Percentiles rank a stretch among this genome's conserved stretches.
Evolutionary conservation across 805 yeast species (phyloP).

Genomic region (Myxozyma lipomycoides): DNA sequence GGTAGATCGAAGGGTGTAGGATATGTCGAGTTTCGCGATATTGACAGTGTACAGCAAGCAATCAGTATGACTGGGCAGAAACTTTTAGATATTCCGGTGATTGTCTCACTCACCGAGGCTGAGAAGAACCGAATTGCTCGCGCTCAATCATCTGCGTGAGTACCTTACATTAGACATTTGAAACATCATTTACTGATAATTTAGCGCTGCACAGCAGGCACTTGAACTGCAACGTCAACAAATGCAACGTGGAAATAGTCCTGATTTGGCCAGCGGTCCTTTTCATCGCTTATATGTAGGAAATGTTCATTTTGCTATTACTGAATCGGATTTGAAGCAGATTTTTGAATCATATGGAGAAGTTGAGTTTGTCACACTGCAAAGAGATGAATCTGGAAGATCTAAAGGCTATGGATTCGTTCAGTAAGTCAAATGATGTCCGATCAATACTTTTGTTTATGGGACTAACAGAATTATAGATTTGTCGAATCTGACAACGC

Average conservation of each 20-base stretch:
- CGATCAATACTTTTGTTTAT: no score
- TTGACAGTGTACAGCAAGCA: conserved; percentile 35
- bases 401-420: conserved; percentile 87
- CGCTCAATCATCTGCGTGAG: conserved; percentile 28
- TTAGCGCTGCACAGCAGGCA: conserved; percentile 26
- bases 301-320: conserved; percentile 37
- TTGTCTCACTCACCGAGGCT: conserved; percentile 37
- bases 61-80: conserved; percentile 36
- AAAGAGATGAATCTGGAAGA: conserved; percentile 77
- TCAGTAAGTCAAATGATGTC: conserved; percentile 42
- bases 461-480: no score
- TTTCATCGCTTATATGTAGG: conserved; percentile 35
- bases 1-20: conserved; percentile 39
- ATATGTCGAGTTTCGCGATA: conserved; percentile 36
- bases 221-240: conserved; percentile 24
- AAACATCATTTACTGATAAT: background rate
- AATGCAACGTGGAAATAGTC: conserved; percentile 5
- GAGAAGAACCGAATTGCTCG: conserved; percentile 35
- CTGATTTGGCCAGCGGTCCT: conserved; percentile 1
- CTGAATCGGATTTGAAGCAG: conserved; percentile 66
- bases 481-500: conserved; percentile 28
- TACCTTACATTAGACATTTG: background rate
- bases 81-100: conserved; percentile 37
- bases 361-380: conserved; percentile 78
- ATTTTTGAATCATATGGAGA: conserved; percentile 67